Conservation (phyloP, 2,329 filamentous ascomycete species). For the Pseudofabraea citricarpa region DNA sequence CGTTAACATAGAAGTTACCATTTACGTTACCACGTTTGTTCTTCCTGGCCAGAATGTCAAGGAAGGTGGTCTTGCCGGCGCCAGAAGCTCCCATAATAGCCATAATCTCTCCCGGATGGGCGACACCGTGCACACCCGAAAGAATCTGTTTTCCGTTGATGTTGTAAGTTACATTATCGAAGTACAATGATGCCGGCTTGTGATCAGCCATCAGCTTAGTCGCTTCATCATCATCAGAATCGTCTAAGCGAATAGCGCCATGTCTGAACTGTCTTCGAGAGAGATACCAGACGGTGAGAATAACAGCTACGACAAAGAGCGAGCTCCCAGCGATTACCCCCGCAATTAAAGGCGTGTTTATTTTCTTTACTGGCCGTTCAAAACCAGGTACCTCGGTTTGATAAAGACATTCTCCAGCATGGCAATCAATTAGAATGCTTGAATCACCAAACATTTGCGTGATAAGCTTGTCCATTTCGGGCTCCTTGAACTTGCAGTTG, state of each 20-base stretch:
- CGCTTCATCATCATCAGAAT: slow-evolving; percentile 84
- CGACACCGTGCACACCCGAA: slow-evolving; percentile 72
- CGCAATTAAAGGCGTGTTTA: slow-evolving; percentile 95
- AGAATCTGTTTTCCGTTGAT: slow-evolving; percentile 88
- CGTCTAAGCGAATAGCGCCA: slow-evolving; percentile 77
- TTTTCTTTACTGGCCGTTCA: slow-evolving; percentile 79
- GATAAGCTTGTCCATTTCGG: slow-evolving; percentile 88
- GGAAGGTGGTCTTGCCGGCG: slow-evolving; percentile 93
- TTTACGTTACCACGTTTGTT: slow-evolving; percentile 80
- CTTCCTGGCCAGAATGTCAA: slow-evolving; percentile 93
- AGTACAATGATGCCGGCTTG: slow-evolving; percentile 83
- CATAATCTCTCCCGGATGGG: slow-evolving; percentile 91
- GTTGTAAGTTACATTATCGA: slow-evolving; percentile 80
- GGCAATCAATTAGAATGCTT: slow-evolving; percentile 79
- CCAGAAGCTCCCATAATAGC: slow-evolving; percentile 98
- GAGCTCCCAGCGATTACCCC: slow-evolving; percentile 83
- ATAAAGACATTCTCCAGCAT: slow-evolving; percentile 88
- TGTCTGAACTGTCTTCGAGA: slow-evolving; percentile 67
- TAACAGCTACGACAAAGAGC: slow-evolving; percentile 82
- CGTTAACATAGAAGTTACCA: slow-evolving; percentile 89
- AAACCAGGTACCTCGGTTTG: slow-evolving; percentile 92
- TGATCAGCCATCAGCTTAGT: slow-evolving; percentile 86
- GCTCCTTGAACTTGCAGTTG: slow-evolving; percentile 81
- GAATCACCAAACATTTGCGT: slow-evolving; percentile 84
- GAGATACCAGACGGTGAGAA: slow-evolving; percentile 82